These are phyloP conservation scores for Fusarium subglutinans DNA, from an alignment of 2,329 filamentous ascomycete species.

Conservation along the genomic window DNA sequence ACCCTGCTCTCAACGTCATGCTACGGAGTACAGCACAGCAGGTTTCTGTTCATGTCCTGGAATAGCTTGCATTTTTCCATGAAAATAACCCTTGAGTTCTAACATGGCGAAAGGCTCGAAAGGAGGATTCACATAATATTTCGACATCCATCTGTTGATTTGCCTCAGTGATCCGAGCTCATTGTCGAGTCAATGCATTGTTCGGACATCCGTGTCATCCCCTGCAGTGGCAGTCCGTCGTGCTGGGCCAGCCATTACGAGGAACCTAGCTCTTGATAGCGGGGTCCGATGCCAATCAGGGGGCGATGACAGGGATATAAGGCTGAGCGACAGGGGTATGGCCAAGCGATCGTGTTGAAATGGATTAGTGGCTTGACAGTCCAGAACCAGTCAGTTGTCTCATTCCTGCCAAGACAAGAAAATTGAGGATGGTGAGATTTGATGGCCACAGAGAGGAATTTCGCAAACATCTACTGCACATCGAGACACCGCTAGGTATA, in stretches of 20 bases:
- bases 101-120: background rate
- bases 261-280: constrained; percentile 20
- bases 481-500: constrained; percentile 1
- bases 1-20: constrained; percentile 32
- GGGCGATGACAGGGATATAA: constrained; percentile 33
- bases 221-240: constrained; percentile 22
- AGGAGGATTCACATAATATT: constrained; percentile 1
- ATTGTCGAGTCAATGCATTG: constrained; percentile 32
- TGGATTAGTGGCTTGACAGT: constrained; percentile 33
- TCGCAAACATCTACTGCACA: background rate
- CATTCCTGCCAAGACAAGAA: constrained; percentile 37
- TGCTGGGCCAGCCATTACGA: constrained; percentile 29
- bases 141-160: background rate
- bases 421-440: constrained; percentile 31
- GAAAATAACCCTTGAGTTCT: background rate
- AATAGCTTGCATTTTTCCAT: background rate
- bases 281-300: constrained; percentile 41
- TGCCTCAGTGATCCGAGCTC: constrained; percentile 21
- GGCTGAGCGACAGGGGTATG: constrained; percentile 29
- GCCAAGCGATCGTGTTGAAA: constrained; percentile 33
- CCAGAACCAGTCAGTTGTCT: constrained; percentile 36
- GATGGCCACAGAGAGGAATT: constrained; percentile 21
- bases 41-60: background rate
- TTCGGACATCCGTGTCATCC: constrained; percentile 7
- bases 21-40: background rate